Evolutionary conservation across 306 rosid genomes (phyloP).

Genomic region (Luffa aegyptiaca): DNA sequence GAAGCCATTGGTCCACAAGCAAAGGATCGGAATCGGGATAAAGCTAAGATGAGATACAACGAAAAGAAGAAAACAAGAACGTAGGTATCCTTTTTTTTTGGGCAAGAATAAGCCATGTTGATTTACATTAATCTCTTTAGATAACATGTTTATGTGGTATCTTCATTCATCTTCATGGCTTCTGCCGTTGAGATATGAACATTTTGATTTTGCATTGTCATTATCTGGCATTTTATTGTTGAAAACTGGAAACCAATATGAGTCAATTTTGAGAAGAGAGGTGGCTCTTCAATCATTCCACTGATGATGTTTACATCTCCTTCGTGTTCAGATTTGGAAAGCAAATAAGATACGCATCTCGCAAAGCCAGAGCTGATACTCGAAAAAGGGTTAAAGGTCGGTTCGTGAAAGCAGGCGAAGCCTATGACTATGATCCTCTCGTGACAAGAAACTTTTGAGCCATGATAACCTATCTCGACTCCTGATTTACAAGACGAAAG

Average conservation of each 20-base stretch:
- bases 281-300: not conserved
- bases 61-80: conserved; percentile 79
- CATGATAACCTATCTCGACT: conserved; percentile 13
- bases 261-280: not conserved
- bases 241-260: not conserved
- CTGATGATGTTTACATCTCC: conserved; percentile 8
- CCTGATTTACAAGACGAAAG: conserved; percentile 20
- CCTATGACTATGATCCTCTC: conserved; percentile 63
- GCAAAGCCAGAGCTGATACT: conserved; percentile 91
- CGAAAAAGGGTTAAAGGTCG: conserved; percentile 88
- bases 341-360: conserved; percentile 87
- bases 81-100: conserved; percentile 25
- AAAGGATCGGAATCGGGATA: conserved; percentile 71
- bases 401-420: conserved; percentile 79
- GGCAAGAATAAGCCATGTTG: not conserved
- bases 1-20: conserved; percentile 48
- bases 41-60: conserved; percentile 73
- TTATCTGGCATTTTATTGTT: not conserved
- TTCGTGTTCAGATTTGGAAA: conserved; percentile 64
- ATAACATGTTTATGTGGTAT: not conserved
- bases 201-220: not conserved
- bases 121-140: not conserved
- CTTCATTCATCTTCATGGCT: not conserved
- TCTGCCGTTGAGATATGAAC: not conserved
- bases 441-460: conserved; percentile 25